Evolutionary conservation across 805 yeast genomes (phyloP).

Genomic region (Yamadazyma scolyti): DNA sequence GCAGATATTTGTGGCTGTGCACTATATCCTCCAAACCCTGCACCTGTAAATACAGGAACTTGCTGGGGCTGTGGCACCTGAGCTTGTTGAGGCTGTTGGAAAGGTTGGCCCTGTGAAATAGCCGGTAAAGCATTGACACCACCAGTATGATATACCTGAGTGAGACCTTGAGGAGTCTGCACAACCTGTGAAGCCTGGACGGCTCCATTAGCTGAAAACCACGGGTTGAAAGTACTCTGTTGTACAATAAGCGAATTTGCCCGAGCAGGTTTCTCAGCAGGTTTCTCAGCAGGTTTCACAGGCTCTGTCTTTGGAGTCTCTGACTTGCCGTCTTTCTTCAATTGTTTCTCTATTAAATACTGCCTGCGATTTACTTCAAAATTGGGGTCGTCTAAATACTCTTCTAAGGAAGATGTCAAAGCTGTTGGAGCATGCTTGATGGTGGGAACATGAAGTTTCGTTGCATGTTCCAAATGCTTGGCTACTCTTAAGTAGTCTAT

Average conservation of each 20-base stretch:
- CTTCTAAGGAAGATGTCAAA: constrained; percentile 79
- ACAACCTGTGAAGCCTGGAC: no score
- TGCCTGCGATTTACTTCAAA: constrained; percentile 78
- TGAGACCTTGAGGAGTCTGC: no score
- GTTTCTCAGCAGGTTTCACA: constrained; percentile 1
- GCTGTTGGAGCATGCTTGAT: constrained; percentile 97
- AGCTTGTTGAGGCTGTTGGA: constrained; percentile 17
- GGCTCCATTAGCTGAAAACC: constrained; percentile 21
- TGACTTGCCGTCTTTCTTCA: constrained; percentile 17
- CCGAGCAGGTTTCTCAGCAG: constrained; percentile 2
- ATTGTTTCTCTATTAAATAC: constrained; percentile 64
- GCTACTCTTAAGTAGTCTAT: constrained; percentile 87
- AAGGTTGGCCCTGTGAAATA: constrained; percentile 12
- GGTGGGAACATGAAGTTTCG: constrained; percentile 90
- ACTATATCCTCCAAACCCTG: constrained; percentile 57
- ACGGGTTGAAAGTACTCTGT: constrained; percentile 39
- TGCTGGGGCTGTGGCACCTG: constrained; percentile 16
- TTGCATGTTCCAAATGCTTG: constrained; percentile 79
- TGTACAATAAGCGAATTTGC: constrained; percentile 29
- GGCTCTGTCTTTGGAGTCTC: constrained; percentile 4
- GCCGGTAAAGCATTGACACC: constrained; percentile 8
- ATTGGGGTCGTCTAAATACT: constrained; percentile 81
- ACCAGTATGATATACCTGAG: constrained; percentile 7
- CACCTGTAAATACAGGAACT: constrained; percentile 44
- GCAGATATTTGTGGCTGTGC: constrained; percentile 8